Evolutionary conservation across 768 basidiomycete species (phyloP).

Genomic region (Rhizopogon salebrosus): DNA sequence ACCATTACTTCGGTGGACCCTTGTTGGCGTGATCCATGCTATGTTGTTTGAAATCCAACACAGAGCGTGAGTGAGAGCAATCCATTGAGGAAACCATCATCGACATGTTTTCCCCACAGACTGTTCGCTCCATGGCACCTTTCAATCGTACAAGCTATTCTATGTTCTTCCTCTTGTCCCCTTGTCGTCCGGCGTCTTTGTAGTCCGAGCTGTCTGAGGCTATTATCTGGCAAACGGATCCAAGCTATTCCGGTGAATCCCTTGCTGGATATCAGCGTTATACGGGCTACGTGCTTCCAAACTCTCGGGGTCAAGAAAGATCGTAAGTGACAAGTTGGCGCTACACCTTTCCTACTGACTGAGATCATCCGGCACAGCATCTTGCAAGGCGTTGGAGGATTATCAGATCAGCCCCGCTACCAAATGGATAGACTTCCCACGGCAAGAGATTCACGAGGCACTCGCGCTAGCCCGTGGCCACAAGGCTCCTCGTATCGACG

Average conservation of each 20-base stretch:
- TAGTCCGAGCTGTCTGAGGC: constrained; percentile 47
- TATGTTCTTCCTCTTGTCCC: constrained; percentile 63
- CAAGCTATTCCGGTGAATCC: constrained; percentile 26
- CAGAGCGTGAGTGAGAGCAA: constrained; percentile 38
- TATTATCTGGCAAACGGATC: constrained; percentile 34
- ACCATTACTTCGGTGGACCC: constrained; percentile 73
- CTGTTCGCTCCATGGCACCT: constrained; percentile 46
- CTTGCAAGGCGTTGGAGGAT: constrained; percentile 13
- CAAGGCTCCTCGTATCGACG: constrained; percentile 60
- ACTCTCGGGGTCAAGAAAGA: constrained; percentile 32
- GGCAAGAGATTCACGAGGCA: constrained; percentile 51
- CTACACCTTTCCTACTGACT: not conserved
- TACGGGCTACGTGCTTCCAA: constrained; percentile 34
- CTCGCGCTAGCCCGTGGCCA: constrained; percentile 53
- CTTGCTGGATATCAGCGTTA: constrained; percentile 32
- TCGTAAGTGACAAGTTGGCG: constrained; percentile 26
- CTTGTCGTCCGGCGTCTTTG: constrained; percentile 61
- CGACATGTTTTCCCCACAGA: constrained; percentile 26
- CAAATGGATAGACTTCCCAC: constrained; percentile 49
- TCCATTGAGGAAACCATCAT: not conserved
- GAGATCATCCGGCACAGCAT: constrained; percentile 9
- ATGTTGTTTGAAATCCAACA: constrained; percentile 57
- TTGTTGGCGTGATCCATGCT: constrained; percentile 65
- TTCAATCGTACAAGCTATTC: constrained; percentile 60
- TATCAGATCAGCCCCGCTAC: constrained; percentile 21